Evolutionary conservation across 306 rosid species (phyloP).

Genomic region (Amphicarpaea edgeworthii): DNA sequence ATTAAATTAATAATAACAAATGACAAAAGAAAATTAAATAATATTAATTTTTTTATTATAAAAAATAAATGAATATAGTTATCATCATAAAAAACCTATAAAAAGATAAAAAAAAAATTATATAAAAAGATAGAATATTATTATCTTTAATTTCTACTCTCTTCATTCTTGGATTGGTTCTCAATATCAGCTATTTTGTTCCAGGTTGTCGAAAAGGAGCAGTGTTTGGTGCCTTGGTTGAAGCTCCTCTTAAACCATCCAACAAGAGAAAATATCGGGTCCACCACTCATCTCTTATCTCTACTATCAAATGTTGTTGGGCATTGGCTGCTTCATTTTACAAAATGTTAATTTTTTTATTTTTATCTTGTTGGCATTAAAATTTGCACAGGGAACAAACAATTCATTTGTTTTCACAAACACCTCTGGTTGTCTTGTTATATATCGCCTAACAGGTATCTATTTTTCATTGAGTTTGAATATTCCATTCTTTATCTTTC

Average conservation of each 20-base stretch:
- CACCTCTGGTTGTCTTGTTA: conserved; percentile 67
- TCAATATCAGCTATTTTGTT: conserved; percentile 39
- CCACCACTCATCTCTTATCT: conserved; percentile 26
- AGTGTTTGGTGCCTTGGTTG: conserved; percentile 91
- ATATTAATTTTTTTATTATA: no score
- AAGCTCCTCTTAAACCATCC: conserved; percentile 86
- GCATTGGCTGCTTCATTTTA: conserved; percentile 30
- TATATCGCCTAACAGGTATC: conserved; percentile 90
- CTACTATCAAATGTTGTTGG: neutral
- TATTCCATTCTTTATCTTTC: conserved; percentile 16
- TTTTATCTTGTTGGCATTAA: conserved; percentile 37
- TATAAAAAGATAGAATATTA: no score
- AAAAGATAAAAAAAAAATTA: no score
- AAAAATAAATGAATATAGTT: no score
- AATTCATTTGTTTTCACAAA: conserved; percentile 86
- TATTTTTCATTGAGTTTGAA: conserved; percentile 13
- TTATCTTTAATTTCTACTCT: conserved; percentile 23
- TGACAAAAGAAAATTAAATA: no score
- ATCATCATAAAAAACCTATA: no score
- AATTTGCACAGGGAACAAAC: conserved; percentile 82
- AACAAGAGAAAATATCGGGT: conserved; percentile 89
- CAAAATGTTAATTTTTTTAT: conserved; percentile 2
- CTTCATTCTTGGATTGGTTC: conserved; percentile 12
- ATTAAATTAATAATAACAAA: no score
- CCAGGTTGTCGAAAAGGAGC: conserved; percentile 91